A percentile compares a stretch with the other conserved stretches of the same genome.
Conservation (phyloP, 306 rosid species). For the Hippophae gyantsensis region DNA sequence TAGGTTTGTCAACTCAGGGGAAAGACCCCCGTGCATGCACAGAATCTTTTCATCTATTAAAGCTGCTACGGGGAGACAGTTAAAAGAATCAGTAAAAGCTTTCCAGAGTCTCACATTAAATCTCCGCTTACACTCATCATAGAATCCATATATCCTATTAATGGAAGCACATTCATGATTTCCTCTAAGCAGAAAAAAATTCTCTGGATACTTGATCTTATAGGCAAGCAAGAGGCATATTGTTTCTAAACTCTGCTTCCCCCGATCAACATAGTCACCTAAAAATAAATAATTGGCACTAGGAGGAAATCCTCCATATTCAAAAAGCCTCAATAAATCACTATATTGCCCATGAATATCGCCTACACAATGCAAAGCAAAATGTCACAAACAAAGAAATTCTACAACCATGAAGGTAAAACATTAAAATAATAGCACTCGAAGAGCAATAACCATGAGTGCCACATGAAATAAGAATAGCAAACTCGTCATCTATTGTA, state of each 20-base stretch:
- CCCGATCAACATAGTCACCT: conserved; percentile 94
- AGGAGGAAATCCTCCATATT: conserved; percentile 89
- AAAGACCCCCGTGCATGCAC: conserved; percentile 98
- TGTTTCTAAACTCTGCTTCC: conserved; percentile 91
- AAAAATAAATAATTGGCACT: conserved; percentile 71
- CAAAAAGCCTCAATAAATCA: conserved; percentile 81
- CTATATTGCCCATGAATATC: conserved; percentile 91
- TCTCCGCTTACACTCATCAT: conserved; percentile 89
- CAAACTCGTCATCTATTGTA: no score
- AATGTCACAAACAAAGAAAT: conserved; percentile 13
- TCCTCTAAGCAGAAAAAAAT: conserved; percentile 88
- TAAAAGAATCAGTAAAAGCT: conserved; percentile 71
- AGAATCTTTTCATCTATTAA: conserved; percentile 79
- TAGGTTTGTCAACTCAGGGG: conserved; percentile 68
- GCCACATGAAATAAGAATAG: no score
- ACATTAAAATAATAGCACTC: neutral
- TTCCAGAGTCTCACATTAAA: conserved; percentile 96
- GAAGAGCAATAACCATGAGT: no score
- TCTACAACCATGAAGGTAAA: neutral
- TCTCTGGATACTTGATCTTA: conserved; percentile 80
- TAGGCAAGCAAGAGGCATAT: conserved; percentile 88
- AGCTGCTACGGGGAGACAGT: conserved; percentile 93
- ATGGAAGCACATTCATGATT: conserved; percentile 91
- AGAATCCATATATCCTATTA: conserved; percentile 82
- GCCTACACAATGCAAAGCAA: conserved; percentile 37